Evolutionary conservation across 768 basidiomycete species (phyloP).

Genomic region (Exsudoporus frostii): DNA sequence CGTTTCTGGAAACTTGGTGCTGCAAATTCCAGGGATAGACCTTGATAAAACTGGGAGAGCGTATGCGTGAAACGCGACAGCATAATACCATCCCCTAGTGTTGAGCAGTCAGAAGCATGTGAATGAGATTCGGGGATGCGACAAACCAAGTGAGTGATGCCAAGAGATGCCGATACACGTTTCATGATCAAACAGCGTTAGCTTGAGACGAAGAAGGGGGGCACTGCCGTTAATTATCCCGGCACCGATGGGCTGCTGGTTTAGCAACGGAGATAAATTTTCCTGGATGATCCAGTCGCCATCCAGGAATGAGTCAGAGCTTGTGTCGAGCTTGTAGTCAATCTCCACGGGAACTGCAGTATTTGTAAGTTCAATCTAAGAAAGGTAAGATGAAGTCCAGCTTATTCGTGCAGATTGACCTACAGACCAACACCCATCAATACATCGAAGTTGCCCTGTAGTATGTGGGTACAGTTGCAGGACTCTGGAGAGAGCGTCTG

Average conservation of each 20-base stretch:
- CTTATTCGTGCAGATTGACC: not conserved
- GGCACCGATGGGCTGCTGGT: not conserved
- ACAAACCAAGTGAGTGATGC: slow-evolving; percentile 30
- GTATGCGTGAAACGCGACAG: slow-evolving; percentile 24
- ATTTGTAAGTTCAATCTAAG: slow-evolving; percentile 14
- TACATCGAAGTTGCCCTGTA: slow-evolving; percentile 8
- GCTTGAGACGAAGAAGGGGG: slow-evolving; percentile 21
- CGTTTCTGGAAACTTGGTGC: slow-evolving; percentile 22
- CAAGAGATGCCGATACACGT: slow-evolving; percentile 28
- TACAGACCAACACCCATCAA: slow-evolving; percentile 11
- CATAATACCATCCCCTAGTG: slow-evolving; percentile 24
- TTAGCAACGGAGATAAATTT: slow-evolving; percentile 7
- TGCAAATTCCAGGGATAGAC: not conserved
- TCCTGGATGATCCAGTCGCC: slow-evolving; percentile 18
- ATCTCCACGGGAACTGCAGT: slow-evolving; percentile 9
- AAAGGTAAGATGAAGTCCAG: not conserved
- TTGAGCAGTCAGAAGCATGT: not conserved
- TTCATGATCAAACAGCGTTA: slow-evolving; percentile 16
- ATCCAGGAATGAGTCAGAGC: not conserved
- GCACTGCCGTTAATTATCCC: not conserved
- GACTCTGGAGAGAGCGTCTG: slow-evolving; percentile 7
- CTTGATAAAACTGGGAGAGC: slow-evolving; percentile 27
- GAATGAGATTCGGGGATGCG: no score
- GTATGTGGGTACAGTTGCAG: slow-evolving; percentile 15
- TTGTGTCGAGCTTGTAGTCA: not conserved